Base-by-base conservation (phyloP, 352 stramenopile genomes). In the Phytophthora cactorum region DNA sequence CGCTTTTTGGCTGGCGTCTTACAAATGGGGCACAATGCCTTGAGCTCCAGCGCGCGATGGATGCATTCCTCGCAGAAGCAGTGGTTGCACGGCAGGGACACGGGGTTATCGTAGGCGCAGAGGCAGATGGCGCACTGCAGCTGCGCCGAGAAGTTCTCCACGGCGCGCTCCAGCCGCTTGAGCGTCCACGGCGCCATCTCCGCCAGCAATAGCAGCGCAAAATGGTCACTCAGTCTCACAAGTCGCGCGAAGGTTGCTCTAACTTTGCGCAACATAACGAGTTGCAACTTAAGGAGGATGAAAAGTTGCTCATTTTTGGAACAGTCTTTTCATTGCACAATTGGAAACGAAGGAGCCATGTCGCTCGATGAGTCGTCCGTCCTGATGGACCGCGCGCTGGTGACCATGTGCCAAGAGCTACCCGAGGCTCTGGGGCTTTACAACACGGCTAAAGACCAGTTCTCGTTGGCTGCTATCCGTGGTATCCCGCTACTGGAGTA, bases 1-100 rank as follows among this genome's bases (percentile, higher is more conserved):
- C 88, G 82, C 76, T 95, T 96, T 52, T 89, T 93, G 47, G 84
- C 82, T 7, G 84, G 81, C 50, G 82, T 70, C 72, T 95, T 96
- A 78, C 88, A 96, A 56, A 96, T 94, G 6, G 88, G 88, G 49
- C 88, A 96, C 49, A 82, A 58, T 15, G 81, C 58, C 65, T 92
- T 93, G 65, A 95, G 82, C 65, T 92, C 82, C 12, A 96, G 71
- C 43, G 86, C 84, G 53, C 85, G 85, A 63, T 93, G 78, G 72
- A 96, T 96, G 72, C 88, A 96, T 59, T 93, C 84, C 59, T 93
- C 82, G 55, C 88, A 96, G 69, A 95, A 96, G 68, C 82, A 93
- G 75, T 96, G 88, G 64, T 95, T 92, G 66, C 88, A 96, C 15
- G 88, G 88, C 66, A 96, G 64, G 9, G 88, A 95, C 36, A 84